Conservation (phyloP, 139 green algal species). For the Eudorina sp. region DNA sequence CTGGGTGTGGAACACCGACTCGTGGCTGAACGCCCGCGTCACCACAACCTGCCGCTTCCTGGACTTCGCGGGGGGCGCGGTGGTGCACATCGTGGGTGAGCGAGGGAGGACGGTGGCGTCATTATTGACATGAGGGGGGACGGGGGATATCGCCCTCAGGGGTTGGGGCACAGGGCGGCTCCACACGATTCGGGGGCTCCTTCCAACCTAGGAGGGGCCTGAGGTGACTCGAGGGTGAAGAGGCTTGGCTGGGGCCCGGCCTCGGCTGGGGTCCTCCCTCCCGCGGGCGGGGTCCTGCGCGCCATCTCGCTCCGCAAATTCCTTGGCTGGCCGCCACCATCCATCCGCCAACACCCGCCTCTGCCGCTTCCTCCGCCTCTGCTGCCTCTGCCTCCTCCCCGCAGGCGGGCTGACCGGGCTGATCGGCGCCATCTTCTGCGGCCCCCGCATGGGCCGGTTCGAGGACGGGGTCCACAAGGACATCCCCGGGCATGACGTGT, state of each 20-base stretch:
- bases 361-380: background rate
- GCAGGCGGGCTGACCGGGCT: constrained; percentile 62
- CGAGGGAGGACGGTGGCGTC: background rate
- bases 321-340: no score
- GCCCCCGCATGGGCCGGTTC: constrained; percentile 65
- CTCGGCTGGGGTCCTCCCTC: no score
- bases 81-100: constrained; percentile 55
- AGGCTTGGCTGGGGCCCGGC: no score
- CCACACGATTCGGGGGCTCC: no score
- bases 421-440: constrained; percentile 53
- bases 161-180: no score
- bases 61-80: constrained; percentile 66
- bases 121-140: no score
- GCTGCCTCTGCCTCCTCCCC: background rate
- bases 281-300: no score
- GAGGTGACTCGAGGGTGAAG: no score
- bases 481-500: constrained; percentile 68
- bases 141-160: no score
- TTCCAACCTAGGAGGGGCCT: no score
- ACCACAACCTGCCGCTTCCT: constrained; percentile 48
- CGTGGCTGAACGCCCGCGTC: constrained; percentile 39
- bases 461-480: constrained; percentile 54
- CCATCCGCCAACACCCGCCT: no score
- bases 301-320: no score
- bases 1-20: constrained; percentile 55